A percentile compares a stretch with the other conserved stretches of the same genome.
Conservation (phyloP, 139 green algal species). For the Axilococcus clingmanii region DNA sequence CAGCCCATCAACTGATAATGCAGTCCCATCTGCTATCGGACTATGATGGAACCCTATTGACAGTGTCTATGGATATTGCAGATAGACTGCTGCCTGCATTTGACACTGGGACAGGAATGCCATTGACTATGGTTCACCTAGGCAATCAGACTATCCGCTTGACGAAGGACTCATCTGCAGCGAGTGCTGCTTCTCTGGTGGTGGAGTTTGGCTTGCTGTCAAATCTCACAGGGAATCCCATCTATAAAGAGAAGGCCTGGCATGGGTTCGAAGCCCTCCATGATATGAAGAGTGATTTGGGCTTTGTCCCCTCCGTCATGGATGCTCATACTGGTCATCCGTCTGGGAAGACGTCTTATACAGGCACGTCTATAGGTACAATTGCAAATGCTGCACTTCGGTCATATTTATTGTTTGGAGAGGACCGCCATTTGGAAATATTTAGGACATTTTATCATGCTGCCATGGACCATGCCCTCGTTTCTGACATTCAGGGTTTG, state of each 20-base stretch:
- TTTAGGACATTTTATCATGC: conserved; percentile 55
- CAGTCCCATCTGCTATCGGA: no score
- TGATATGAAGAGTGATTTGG: conserved; percentile 18
- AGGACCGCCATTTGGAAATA: conserved; percentile 51
- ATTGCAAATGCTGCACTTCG: conserved; percentile 90
- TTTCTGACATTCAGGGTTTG: not conserved
- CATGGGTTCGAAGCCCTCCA: conserved; percentile 21
- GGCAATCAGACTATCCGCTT: conserved; percentile 32
- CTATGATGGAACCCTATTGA: no score
- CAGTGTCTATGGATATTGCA: conserved; percentile 47
- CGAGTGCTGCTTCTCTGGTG: conserved; percentile 73
- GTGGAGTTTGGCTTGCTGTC: conserved; percentile 78
- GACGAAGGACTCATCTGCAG: conserved; percentile 62
- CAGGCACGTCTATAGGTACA: conserved; percentile 67
- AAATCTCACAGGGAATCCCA: conserved; percentile 34
- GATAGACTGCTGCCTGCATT: conserved; percentile 75
- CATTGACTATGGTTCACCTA: conserved; percentile 64
- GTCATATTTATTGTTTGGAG: conserved; percentile 78
- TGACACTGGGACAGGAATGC: conserved; percentile 61
- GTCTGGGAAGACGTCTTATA: conserved; percentile 47
- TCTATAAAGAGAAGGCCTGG: conserved; percentile 23
- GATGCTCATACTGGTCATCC: conserved; percentile 57
- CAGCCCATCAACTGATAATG: no score
- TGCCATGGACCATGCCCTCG: conserved; percentile 41
- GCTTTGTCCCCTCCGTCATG: conserved; percentile 63